Percentiles rank a stretch among this genome's conserved stretches.
phyloP scores from a whole-genome alignment of 164 flowering plant genomes.

The Cinnamomum chago region DNA sequence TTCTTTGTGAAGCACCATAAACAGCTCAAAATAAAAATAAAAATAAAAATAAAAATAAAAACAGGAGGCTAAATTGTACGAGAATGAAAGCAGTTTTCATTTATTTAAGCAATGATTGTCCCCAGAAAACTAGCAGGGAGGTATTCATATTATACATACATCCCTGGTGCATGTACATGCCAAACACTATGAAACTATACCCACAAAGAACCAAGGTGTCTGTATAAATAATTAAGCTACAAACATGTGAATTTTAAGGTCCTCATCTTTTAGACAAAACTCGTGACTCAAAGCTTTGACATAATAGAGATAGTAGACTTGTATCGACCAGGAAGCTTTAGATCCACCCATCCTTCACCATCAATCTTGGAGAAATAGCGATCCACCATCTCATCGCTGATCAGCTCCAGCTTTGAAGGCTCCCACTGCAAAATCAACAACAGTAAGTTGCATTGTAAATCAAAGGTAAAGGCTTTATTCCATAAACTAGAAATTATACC shows the following conservation, averaged over 20 bases:
- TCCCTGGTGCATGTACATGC: background rate
- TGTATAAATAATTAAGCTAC: conserved; percentile 8
- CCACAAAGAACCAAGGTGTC: background rate
- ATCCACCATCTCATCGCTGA: conserved; percentile 63
- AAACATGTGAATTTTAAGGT: conserved; percentile 8
- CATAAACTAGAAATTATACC: background rate
- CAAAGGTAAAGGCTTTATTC: too few relatives aligned
- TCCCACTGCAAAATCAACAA: conserved; percentile 59
- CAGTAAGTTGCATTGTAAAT: background rate
- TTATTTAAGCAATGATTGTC: too few relatives aligned
- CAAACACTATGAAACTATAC: background rate
- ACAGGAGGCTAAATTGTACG: too few relatives aligned
- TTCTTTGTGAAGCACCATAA: too few relatives aligned
- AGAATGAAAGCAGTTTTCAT: too few relatives aligned
- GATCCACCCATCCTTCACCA: conserved; percentile 69
- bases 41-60: too few relatives aligned
- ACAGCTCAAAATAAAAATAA: too few relatives aligned
- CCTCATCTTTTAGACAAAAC: background rate
- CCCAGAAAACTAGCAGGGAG: too few relatives aligned
- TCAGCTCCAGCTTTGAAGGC: conserved; percentile 67
- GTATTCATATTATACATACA: background rate
- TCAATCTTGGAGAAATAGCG: conserved; percentile 59
- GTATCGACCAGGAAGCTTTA: conserved; percentile 53
- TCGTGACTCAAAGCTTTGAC: conserved; percentile 52
- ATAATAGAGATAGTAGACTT: conserved; percentile 36